Evolutionary conservation across 768 basidiomycete genomes (phyloP).

Genomic region (Hericium rajendrae): DNA sequence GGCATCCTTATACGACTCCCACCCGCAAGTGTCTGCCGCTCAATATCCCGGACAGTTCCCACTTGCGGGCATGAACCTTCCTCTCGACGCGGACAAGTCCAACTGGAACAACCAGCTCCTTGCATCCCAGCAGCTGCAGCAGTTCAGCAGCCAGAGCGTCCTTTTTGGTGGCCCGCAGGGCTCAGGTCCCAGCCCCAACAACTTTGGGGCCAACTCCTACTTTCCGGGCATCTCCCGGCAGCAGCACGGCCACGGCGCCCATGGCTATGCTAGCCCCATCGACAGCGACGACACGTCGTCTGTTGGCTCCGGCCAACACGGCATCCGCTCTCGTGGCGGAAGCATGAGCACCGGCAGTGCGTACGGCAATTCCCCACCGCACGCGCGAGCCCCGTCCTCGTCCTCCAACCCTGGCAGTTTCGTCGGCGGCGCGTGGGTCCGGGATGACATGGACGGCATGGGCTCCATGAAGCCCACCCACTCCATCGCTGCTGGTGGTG

Average conservation of each 20-base stretch:
- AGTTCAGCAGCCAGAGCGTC: constrained; percentile 6
- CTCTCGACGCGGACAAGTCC: constrained; percentile 19
- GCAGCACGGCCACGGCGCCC: constrained; percentile 16
- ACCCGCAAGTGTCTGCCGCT: constrained; percentile 19
- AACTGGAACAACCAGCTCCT: constrained; percentile 20
- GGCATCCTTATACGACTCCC: constrained; percentile 33
- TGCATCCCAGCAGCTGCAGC: constrained; percentile 9
- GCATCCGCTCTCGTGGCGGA: constrained; percentile 25
- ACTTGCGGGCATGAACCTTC: constrained; percentile 11
- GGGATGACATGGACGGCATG: too few relatives aligned
- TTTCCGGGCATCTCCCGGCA: constrained; percentile 22
- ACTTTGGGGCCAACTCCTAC: constrained; percentile 15
- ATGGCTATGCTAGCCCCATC: constrained; percentile 20
- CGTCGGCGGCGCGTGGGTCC: too few relatives aligned
- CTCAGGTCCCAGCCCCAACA: constrained; percentile 7
- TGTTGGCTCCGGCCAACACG: constrained; percentile 26
- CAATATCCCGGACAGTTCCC: constrained; percentile 21
- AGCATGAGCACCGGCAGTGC: constrained; percentile 26
- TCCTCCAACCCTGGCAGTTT: too few relatives aligned
- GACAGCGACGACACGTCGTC: constrained; percentile 32
- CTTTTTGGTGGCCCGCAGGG: constrained; percentile 10
- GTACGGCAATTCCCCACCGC: constrained; percentile 22
- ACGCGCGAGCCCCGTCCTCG: constrained; percentile 10
- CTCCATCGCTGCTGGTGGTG: too few relatives aligned
- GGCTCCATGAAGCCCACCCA: too few relatives aligned